phyloP scores from a whole-genome alignment of 148 eudicot genomes.

The Amaranthus cruentus region DNA sequence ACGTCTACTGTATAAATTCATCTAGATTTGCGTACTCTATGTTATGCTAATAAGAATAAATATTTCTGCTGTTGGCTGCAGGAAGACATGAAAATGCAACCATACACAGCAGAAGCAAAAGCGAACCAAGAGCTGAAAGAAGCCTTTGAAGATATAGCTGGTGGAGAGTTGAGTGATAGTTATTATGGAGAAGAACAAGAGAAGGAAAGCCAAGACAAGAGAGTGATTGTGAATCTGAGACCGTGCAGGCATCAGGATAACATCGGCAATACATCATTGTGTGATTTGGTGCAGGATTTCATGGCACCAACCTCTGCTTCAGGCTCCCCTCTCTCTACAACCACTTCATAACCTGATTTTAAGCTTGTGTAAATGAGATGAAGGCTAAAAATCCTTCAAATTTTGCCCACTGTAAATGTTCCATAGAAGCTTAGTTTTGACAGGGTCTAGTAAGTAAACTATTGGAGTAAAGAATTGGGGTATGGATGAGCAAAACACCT shows the following conservation, averaged over 20 bases:
- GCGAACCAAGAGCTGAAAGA: slow-evolving; percentile 17
- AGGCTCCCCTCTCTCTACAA: slow-evolving; percentile 29
- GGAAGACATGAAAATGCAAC: slow-evolving; percentile 24
- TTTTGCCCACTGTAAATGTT: slow-evolving; percentile 22
- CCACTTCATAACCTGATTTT: slow-evolving; percentile 19
- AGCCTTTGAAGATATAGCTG: slow-evolving; percentile 8
- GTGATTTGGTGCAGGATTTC: not conserved
- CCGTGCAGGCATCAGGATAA: slow-evolving; percentile 20
- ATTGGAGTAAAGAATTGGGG: not conserved
- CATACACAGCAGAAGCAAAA: slow-evolving; percentile 14
- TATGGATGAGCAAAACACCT: not conserved
- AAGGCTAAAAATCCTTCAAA: slow-evolving; percentile 1
- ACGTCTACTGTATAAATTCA: too few relatives aligned
- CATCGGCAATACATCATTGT: not conserved
- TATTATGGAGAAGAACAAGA: slow-evolving; percentile 8
- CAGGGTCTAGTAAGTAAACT: not conserved
- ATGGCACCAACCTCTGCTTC: slow-evolving; percentile 16
- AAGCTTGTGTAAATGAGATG: slow-evolving; percentile 14
- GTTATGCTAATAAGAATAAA: not conserved
- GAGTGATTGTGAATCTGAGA: slow-evolving; percentile 21
- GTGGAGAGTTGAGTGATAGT: slow-evolving; percentile 13
- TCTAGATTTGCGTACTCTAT: not conserved
- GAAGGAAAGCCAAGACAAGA: slow-evolving; percentile 2
- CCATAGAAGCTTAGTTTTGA: not conserved
- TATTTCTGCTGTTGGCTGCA: slow-evolving; percentile 1